Base-by-base conservation (phyloP, 345 rosid genomes). In the Camelina sativa region DNA sequence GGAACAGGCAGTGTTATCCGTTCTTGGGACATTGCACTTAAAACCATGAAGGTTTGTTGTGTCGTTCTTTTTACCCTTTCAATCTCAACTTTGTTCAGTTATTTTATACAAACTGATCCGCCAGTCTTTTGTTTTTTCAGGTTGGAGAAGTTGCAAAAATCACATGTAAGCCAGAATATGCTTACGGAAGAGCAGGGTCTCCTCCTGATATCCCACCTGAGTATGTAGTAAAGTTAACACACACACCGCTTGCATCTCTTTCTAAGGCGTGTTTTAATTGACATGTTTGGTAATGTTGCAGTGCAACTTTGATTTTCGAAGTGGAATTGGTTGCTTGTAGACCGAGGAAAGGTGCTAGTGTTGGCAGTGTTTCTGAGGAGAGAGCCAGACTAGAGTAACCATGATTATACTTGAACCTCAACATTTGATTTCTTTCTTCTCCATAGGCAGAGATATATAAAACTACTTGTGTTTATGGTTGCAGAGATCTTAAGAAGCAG, bases 131-230 rank as follows among this genome's bases (percentile, higher is more conserved):
- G 3, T 3, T 25, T 25, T 56, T 46, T 38, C 82, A 95, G 98
- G 98, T 90, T 44, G 99, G 99, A 38, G 99, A 95, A 83, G 86
- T 95, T 81, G 99, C 99, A 4, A 90, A 88, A 78, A 74, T 92
- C 78, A 89, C 86, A 51, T 92, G 98, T 86, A 92, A 87, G 82
- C 92, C 99, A 32, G 98, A 95, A 40, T 92, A 92, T 81, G 98
- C 96, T 34, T 95, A 95, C 65, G 94, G 99, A 38, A 81, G 85
- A 65, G 85, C 86, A 20, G 99, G 98, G 30, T 92, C 97, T 75
- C 91, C 94, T 30, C 97, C 98, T 0, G 97, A 92, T 61, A 87
- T 95, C 71, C 99, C 97, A 67, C 86, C 99, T 2, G 72, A 85
- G 99, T 95, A 89, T 69, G 80, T 64, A 34, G 80, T 64, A 34